These are phyloP conservation scores for Cercophora samala DNA, from an alignment of 495 filamentous ascomycete genomes.

Conservation along the genomic window DNA sequence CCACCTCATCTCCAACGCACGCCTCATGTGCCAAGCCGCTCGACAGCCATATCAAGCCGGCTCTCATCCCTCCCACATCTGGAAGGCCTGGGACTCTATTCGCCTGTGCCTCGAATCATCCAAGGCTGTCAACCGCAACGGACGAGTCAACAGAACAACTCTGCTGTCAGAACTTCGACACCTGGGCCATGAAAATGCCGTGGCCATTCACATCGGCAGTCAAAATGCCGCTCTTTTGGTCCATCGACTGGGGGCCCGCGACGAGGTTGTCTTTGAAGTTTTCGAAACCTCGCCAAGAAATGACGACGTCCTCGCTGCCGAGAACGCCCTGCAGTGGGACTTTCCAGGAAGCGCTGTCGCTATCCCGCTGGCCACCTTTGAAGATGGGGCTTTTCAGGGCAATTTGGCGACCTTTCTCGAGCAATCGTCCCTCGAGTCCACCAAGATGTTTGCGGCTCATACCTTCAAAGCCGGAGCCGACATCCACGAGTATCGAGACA, in stretches of 20 bases:
- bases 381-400: slow-evolving; percentile 44
- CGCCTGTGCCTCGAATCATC: slow-evolving; percentile 34
- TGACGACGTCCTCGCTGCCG: slow-evolving; percentile 41
- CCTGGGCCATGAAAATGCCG: slow-evolving; percentile 28
- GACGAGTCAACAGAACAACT: slow-evolving; percentile 37
- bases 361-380: slow-evolving; percentile 44
- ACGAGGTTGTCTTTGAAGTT: slow-evolving; percentile 44
- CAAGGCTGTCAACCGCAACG: slow-evolving; percentile 31
- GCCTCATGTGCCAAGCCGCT: slow-evolving; percentile 23
- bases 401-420: slow-evolving; percentile 54
- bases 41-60: background rate
- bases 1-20: slow-evolving; percentile 36
- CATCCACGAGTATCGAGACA: slow-evolving; percentile 54
- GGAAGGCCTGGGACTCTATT: slow-evolving; percentile 32
- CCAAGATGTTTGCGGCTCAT: slow-evolving; percentile 51
- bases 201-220: slow-evolving; percentile 49
- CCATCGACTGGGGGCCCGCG: slow-evolving; percentile 28
- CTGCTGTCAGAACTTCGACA: slow-evolving; percentile 36
- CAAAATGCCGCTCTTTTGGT: slow-evolving; percentile 59
- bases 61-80: background rate
- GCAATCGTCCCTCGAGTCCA: slow-evolving; percentile 53
- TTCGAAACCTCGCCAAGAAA: slow-evolving; percentile 55
- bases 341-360: slow-evolving; percentile 41
- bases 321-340: slow-evolving; percentile 38
- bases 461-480: slow-evolving; percentile 48